Percentiles rank a stretch among this genome's conserved stretches.
These are phyloP conservation scores for Tripterygium wilfordii DNA, from an alignment of 177 flowering plant species.

Conservation along the genomic window DNA sequence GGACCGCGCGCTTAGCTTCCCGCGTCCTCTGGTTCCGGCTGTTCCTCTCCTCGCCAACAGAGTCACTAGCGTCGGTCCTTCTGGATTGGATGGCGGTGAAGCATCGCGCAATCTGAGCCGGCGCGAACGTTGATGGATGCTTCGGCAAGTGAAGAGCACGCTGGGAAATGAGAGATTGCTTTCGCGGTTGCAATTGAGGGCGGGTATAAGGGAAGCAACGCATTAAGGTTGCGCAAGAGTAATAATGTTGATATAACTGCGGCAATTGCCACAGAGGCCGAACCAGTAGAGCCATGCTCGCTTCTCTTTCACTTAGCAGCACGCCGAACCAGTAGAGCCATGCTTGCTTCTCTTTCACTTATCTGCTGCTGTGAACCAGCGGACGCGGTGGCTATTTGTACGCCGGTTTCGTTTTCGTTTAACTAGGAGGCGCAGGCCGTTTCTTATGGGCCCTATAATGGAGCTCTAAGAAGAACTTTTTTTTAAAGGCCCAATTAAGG, in stretches of 20 bases:
- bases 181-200: neutral
- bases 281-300: constrained; percentile 29
- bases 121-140: constrained; percentile 27
- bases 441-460: too few species aligned
- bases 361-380: constrained; percentile 22
- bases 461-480: too few species aligned
- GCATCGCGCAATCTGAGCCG: constrained; percentile 25
- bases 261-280: constrained; percentile 27
- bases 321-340: constrained; percentile 29
- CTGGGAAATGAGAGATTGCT: constrained; percentile 12
- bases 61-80: constrained; percentile 21
- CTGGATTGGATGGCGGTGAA: constrained; percentile 18
- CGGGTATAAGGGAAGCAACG: neutral
- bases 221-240: constrained; percentile 10
- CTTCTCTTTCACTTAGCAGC: too few species aligned
- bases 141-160: constrained; percentile 19
- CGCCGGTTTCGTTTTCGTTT: too few species aligned
- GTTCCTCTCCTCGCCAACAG: constrained; percentile 28
- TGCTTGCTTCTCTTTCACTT: too few species aligned
- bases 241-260: constrained; percentile 14
- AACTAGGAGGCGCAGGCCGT: too few species aligned
- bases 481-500: too few species aligned
- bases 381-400: too few species aligned
- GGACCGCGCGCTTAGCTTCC: constrained; percentile 72
- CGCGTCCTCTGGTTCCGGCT: constrained; percentile 85